Base-by-base conservation (phyloP, 176 grass and related monocot species). In the Dactylis glomerata region DNA sequence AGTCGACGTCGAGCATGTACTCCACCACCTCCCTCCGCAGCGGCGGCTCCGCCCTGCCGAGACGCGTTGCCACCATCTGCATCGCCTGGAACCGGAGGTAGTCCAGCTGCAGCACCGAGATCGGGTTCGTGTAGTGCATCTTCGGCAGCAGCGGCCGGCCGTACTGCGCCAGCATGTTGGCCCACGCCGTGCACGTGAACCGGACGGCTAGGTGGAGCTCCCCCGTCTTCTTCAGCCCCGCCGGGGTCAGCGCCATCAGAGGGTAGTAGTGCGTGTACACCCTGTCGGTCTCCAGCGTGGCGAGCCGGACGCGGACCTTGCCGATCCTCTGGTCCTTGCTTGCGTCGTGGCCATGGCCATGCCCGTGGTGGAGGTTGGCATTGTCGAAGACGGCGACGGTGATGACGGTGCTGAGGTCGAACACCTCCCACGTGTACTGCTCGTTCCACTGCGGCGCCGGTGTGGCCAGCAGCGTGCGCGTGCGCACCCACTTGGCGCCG, bases 401-500 rank as follows among this genome's bases (percentile, higher is more conserved):
- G 73, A 97, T 89, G 34, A 95, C 95, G 38, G 95, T 97, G 86
- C 88, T 87, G 3, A 91, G 90, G 70, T 97, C 95, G 66, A 89
- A 93, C 57, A 97, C 95, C 71, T 97, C 92, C 89, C 92, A 97
- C 5, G 90, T 93, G 86, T 95, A 95, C 86, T 91, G 95, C 80
- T 97, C 95, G 32, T 97, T 92, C 90, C 92, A 97, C 6, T 15
- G 11, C 22, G 68, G 68, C 11, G 11, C 10, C 4, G 11, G 4
- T 11, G 68, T 44, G 11, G 11, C 10, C 11, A 97, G 89, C 46
- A 88, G 15, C 23, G 88, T 97, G 50, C 94, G 86, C 8, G 94
- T 94, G 32, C 92, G 88, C 8, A 91, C 90, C 94, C 94, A 97
- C 87, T 97, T 97, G 23, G 68, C 15, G 6, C 94, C 90, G 56